Conservation (phyloP, 2,329 filamentous ascomycete genomes). For the Hymenoscyphus fraxineus region DNA sequence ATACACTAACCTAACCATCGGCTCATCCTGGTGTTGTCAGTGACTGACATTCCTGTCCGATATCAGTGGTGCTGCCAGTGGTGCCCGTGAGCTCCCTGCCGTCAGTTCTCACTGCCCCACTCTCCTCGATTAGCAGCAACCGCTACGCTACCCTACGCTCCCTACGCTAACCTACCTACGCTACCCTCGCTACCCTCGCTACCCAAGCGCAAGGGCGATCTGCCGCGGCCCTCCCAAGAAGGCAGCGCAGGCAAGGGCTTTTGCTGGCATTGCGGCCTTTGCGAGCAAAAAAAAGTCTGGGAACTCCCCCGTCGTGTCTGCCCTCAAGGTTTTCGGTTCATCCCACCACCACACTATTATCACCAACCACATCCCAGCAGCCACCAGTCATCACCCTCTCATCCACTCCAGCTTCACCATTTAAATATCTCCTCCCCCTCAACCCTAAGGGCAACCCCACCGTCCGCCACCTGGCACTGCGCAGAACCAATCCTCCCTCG, state of each 20-base stretch:
- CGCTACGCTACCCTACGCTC: not conserved
- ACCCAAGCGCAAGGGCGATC: not conserved
- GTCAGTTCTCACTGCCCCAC: not conserved
- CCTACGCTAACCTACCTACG: too few relatives aligned
- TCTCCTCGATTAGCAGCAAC: not conserved
- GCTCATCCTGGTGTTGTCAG: not conserved
- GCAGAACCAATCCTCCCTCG: conserved; percentile 2
- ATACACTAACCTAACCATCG: too few relatives aligned
- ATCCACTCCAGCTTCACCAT: not conserved
- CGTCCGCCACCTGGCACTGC: conserved; percentile 20
- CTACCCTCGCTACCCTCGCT: too few relatives aligned
- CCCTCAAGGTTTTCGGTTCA: conserved; percentile 8
- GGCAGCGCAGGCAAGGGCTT: too few relatives aligned
- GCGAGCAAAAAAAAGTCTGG: conserved; percentile 14
- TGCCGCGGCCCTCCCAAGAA: not conserved
- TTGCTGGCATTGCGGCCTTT: conserved; percentile 5
- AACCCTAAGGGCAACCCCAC: conserved; percentile 6
- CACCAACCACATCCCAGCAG: conserved; percentile 5
- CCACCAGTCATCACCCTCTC: not conserved
- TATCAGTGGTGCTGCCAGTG: not conserved
- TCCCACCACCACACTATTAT: conserved; percentile 8
- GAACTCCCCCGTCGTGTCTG: not conserved
- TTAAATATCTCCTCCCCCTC: not conserved
- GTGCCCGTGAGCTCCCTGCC: too few relatives aligned
- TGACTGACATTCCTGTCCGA: not conserved